Base-by-base conservation (phyloP, 2,329 filamentous ascomycete genomes). In the Zalaria sp. region DNA sequence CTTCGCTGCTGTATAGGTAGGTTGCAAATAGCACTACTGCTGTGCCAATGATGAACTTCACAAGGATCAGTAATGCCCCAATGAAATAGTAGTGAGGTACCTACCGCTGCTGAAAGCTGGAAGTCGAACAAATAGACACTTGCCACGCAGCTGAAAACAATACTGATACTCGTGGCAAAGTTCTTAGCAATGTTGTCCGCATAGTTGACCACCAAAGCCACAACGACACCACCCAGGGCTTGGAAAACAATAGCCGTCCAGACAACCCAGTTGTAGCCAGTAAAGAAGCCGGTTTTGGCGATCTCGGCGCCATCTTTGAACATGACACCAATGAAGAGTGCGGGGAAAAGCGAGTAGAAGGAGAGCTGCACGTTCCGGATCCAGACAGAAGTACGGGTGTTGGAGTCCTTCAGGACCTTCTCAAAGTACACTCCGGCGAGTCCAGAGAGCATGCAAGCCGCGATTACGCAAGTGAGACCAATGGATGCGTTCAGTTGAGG, bases 301-400 rank as follows among this genome's bases (percentile, higher is more conserved):
- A 98, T 87, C 34, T 83, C 80, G 46, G 79, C 76, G 26, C 89
- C 91, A 51, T 98, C 91, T 48, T 86, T 83, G 64, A 84, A 83
- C 3, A 93, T 64, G 4, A 96, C 81, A 1, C 89, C 91, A 40
- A 93, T 72, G 43, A 96, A 77, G 0, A 95, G 69, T 1, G 88
- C 83, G 0, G 89, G 86, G 53, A 95, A 89, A 1, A 96, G 69
- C 1, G 88, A 94, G 65, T 94, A 98, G 56, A 95, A 84, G 1
- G 87, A 88, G 25, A 98, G 68, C 60, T 98, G 91, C 37, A 95
- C 82, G 58, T 96, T 98, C 47, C 91, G 80, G 35, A 91, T 80
- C 91, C 91, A 98, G 9, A 96, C 71, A 1, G 85, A 89, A 4
- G 80, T 80, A 38, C 78, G 73, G 2, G 73, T 72, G 0, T 75